These are phyloP conservation scores for Kentomonas sorsogonicus DNA, from an alignment of 208 protist genomes.

Conservation along the genomic window DNA sequence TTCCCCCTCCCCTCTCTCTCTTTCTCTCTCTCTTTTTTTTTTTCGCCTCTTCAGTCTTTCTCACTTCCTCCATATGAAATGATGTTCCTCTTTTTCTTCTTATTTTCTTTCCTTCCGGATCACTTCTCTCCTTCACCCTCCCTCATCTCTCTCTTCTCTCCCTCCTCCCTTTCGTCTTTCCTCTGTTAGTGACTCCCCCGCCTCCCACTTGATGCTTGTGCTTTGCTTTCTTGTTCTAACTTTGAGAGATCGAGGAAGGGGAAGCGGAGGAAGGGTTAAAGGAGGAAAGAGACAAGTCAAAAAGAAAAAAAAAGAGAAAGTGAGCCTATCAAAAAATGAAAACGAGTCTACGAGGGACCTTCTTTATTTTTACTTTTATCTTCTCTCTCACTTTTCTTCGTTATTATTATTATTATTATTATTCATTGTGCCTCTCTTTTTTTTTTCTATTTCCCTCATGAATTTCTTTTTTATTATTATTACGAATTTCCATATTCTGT, in stretches of 20 bases:
- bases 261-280: too few relatives aligned
- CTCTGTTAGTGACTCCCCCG: neutral
- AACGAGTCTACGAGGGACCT: too few relatives aligned
- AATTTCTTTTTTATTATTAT: neutral
- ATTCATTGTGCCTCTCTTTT: neutral
- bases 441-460: neutral
- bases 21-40: neutral
- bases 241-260: too few relatives aligned
- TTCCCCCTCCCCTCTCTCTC: conserved; percentile 1
- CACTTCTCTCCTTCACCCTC: neutral
- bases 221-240: too few relatives aligned
- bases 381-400: neutral
- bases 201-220: neutral
- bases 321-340: too few relatives aligned
- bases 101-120: neutral
- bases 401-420: neutral
- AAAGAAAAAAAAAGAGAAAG: too few relatives aligned
- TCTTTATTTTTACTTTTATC: neutral
- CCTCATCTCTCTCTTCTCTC: neutral
- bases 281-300: too few relatives aligned
- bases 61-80: neutral
- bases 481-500: neutral
- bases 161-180: neutral
- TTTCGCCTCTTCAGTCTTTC: neutral
- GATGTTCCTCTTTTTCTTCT: neutral